A percentile compares a stretch with the other conserved stretches of the same genome.
phyloP scores from a whole-genome alignment of 2,329 filamentous ascomycete species.

The Fusarium sp. region DNA sequence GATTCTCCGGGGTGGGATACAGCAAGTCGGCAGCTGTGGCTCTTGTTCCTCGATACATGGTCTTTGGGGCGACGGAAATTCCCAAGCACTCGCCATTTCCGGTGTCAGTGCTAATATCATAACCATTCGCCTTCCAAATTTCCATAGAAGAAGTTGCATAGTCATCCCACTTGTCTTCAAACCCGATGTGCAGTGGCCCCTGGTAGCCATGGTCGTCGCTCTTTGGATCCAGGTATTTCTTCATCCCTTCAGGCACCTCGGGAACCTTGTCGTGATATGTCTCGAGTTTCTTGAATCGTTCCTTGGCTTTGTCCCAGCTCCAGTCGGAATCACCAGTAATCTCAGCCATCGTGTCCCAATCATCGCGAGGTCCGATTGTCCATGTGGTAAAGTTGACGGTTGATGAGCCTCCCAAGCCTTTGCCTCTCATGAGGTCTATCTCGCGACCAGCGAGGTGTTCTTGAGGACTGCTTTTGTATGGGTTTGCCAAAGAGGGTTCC shows the following conservation, averaged over 20 bases:
- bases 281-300: constrained; percentile 26
- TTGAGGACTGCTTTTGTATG: constrained; percentile 29
- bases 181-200: constrained; percentile 26
- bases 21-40: constrained; percentile 24
- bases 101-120: constrained; percentile 24
- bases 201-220: constrained; percentile 20
- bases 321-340: constrained; percentile 23
- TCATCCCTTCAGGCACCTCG: constrained; percentile 23
- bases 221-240: constrained; percentile 25
- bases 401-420: constrained; percentile 28
- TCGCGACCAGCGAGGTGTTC: constrained; percentile 20
- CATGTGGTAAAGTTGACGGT: constrained; percentile 32
- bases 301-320: constrained; percentile 21
- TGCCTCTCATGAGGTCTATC: constrained; percentile 29
- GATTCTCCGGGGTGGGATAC: constrained; percentile 10
- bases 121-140: constrained; percentile 25
- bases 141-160: constrained; percentile 25
- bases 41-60: constrained; percentile 23
- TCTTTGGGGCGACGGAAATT: constrained; percentile 24
- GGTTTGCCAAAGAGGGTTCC: constrained; percentile 15
- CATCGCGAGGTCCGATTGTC: constrained; percentile 28
- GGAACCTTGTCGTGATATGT: constrained; percentile 25
- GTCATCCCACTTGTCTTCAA: constrained; percentile 29
- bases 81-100: constrained; percentile 28
- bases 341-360: constrained; percentile 28